Conservation (phyloP, 768 basidiomycete genomes). For the Dendrothele bispora region DNA sequence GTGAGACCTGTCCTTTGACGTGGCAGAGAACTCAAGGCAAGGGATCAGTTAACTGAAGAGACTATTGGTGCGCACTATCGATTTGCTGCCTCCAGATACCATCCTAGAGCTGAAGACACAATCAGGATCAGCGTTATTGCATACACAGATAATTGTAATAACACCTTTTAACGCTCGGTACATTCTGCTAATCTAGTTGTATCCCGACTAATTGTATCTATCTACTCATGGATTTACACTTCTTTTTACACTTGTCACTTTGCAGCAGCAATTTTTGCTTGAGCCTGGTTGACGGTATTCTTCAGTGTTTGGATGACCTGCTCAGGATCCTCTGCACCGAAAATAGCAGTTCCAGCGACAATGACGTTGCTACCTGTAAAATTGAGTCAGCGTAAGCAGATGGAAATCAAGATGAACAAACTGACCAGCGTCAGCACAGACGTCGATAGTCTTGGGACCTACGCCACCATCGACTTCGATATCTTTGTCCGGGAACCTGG, state of each 20-base stretch:
- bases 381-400: conserved; percentile 1
- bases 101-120: too few relatives aligned
- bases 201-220: too few relatives aligned
- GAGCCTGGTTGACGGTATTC: conserved; percentile 65
- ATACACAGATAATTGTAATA: too few relatives aligned
- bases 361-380: conserved; percentile 93
- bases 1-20: too few relatives aligned
- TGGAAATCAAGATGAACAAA: background rate
- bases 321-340: conserved; percentile 76
- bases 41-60: too few relatives aligned
- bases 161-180: too few relatives aligned
- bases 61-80: too few relatives aligned
- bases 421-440: conserved; percentile 86
- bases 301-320: conserved; percentile 76
- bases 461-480: conserved; percentile 99
- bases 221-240: background rate
- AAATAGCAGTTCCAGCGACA: conserved; percentile 96
- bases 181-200: too few relatives aligned
- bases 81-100: too few relatives aligned
- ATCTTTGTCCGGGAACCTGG: conserved; percentile 89
- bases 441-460: conserved; percentile 84
- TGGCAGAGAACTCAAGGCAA: too few relatives aligned
- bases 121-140: too few relatives aligned
- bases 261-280: conserved; percentile 40
- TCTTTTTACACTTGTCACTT: conserved; percentile 7